Evolutionary conservation across 306 rosid genomes (phyloP).

Genomic region (Begonia fuchsioides): DNA sequence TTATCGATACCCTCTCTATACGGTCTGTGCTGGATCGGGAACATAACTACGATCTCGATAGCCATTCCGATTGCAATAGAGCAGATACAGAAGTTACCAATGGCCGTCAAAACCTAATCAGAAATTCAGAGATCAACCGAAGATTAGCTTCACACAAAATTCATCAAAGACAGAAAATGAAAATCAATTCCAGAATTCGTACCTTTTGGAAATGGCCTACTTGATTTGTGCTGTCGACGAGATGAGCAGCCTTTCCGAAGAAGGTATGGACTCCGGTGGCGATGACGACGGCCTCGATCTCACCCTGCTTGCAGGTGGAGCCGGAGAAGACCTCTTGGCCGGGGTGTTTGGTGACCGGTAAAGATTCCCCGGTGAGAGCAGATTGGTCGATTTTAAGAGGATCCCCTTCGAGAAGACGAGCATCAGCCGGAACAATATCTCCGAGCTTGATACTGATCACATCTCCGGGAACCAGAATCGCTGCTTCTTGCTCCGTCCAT

Average conservation of each 20-base stretch:
- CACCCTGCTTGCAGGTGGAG: constrained; percentile 59
- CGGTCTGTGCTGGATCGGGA: constrained; percentile 28
- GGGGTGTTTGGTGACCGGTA: constrained; percentile 37
- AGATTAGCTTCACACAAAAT: neutral
- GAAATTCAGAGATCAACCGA: neutral
- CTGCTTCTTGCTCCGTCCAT: constrained; percentile 42
- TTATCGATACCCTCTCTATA: constrained; percentile 61
- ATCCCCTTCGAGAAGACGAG: constrained; percentile 55
- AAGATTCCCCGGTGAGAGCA: constrained; percentile 41
- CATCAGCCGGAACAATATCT: constrained; percentile 48
- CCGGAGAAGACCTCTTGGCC: constrained; percentile 47
- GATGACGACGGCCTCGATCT: constrained; percentile 45
- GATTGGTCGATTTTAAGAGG: constrained; percentile 19
- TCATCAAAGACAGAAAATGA: neutral
- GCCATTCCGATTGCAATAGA: constrained; percentile 38
- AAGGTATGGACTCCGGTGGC: constrained; percentile 61
- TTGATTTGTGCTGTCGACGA: constrained; percentile 53
- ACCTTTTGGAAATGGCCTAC: constrained; percentile 59
- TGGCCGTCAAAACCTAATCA: constrained; percentile 22
- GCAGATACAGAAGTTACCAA: constrained; percentile 25
- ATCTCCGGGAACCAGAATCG: constrained; percentile 47
- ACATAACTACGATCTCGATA: constrained; percentile 46
- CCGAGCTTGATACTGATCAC: constrained; percentile 10
- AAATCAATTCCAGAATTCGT: too few species aligned
- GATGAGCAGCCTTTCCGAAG: constrained; percentile 60